Base-by-base conservation (phyloP, 1,139 yeast genomes). In the Debaryomycetaceae sp. region DNA sequence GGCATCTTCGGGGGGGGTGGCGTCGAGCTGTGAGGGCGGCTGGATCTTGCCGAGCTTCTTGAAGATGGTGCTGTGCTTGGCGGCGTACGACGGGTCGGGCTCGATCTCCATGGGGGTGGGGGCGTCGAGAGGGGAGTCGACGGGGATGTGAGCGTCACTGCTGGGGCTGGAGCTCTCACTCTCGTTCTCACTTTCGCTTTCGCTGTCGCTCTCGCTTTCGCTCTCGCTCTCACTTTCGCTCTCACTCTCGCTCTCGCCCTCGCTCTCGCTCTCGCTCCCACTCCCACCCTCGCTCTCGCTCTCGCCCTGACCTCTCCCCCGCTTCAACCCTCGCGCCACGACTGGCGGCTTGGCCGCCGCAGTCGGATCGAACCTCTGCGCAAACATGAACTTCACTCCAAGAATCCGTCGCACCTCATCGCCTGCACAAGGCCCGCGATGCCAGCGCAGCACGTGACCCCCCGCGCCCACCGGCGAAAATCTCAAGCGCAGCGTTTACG, bases 311-410 rank as follows among this genome's bases (percentile, higher is more conserved):
- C 20, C 24, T 22, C 19, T 23, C 17, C 16, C 13, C 15, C 31
- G 24, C 26, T 22, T 26, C 28, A 25, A 19, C 11, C 20, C 31
- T 31, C 12, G 30, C 34, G 24, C 12, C 4, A 10, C 25, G 7
- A 22, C 17, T 10, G 22, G 10, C 24, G 16, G n/a, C 23, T 14
- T 19, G 30, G 27, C 33, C 21, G 24, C 46, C 6, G 38, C 14
- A n/a, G 53, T 47, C 18, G 83, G 83, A 44, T 76, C 83, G 47
- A 69, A 77, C 46, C 85, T 61, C 18, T 71, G 70, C 17, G 82
- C 83, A 60, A 78, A 78, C 85, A 78, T 77, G n/a, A n/a, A n/a
- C n/a, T n/a, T n/a, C 23, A n/a, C 27, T 16, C 12, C 27, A 25
- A 14, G 20, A 11, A 11, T 25, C 27, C 27, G 27, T 14, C 11